Evolutionary conservation across 495 filamentous ascomycete species (phyloP).

Genomic region (Aspergillus affinis): DNA sequence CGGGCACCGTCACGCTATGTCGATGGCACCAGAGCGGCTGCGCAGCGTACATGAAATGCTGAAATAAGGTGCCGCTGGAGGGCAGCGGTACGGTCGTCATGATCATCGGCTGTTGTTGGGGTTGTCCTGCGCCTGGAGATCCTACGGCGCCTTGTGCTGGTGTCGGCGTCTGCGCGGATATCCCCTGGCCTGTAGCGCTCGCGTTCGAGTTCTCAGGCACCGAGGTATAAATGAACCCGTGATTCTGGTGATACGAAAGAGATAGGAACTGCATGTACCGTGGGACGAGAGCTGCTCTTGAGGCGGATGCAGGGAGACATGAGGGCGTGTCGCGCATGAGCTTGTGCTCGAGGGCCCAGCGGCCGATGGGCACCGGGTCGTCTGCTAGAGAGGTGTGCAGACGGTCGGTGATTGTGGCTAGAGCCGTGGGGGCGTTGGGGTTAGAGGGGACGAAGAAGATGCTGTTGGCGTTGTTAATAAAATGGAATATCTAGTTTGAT

Average conservation of each 20-base stretch:
- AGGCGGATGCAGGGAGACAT: slow-evolving; percentile 35
- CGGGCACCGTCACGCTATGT: slow-evolving; percentile 40
- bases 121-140: neutral
- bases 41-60: slow-evolving; percentile 45
- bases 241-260: slow-evolving; percentile 38
- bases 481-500: no score
- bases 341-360: slow-evolving; percentile 46
- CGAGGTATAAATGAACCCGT: slow-evolving; percentile 49
- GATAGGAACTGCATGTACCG: slow-evolving; percentile 50
- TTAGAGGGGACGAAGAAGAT: slow-evolving; percentile 50
- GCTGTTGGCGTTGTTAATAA: slow-evolving; percentile 23
- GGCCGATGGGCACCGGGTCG: slow-evolving; percentile 38
- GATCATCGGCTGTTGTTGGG: slow-evolving; percentile 26
- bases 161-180: no score
- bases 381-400: slow-evolving; percentile 41
- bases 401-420: slow-evolving; percentile 38
- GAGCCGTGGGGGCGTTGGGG: slow-evolving; percentile 39
- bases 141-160: slow-evolving; percentile 7
- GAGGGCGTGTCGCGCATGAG: slow-evolving; percentile 49
- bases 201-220: slow-evolving; percentile 23
- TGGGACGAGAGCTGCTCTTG: slow-evolving; percentile 28
- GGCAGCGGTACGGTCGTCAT: slow-evolving; percentile 42
- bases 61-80: slow-evolving; percentile 36
- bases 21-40: slow-evolving; percentile 49
- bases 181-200: neutral